Percentiles rank a stretch among this genome's conserved stretches.
Evolutionary conservation across 2,329 filamentous ascomycete genomes (phyloP).

Genomic region (Colletotrichum simmondsii): DNA sequence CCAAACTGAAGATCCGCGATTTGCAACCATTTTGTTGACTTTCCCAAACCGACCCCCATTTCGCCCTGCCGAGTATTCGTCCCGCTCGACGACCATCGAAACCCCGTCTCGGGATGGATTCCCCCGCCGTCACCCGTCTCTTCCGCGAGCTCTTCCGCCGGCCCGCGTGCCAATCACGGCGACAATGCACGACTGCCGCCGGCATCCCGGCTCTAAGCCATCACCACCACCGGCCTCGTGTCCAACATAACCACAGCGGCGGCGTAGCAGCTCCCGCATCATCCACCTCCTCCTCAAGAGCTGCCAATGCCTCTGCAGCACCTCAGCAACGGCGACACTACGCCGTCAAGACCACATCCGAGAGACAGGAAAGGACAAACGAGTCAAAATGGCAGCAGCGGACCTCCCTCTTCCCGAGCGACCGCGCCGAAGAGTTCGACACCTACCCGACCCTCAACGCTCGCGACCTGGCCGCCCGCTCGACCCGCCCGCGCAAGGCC

Average conservation of each 20-base stretch:
- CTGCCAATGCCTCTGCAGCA: conserved; percentile 13
- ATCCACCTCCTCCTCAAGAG: conserved; percentile 37
- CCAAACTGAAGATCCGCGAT: conserved; percentile 27
- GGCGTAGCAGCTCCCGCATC: conserved; percentile 35
- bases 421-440: conserved; percentile 84
- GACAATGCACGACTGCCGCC: conserved; percentile 44
- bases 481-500: conserved; percentile 83
- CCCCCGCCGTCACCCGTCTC: conserved; percentile 78
- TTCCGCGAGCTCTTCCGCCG: conserved; percentile 89
- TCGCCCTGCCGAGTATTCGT: conserved; percentile 24
- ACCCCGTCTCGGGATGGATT: conserved; percentile 73
- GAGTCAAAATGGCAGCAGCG: conserved; percentile 90
- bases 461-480: conserved; percentile 77
- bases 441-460: conserved; percentile 87
- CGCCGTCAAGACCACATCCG: conserved; percentile 32
- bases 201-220: conserved; percentile 34
- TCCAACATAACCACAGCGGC: background rate
- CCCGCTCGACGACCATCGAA: conserved; percentile 12
- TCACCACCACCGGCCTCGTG: background rate
- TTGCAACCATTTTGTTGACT: conserved; percentile 22
- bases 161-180: conserved; percentile 69
- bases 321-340: conserved; percentile 42
- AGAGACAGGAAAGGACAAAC: conserved; percentile 50
- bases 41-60: conserved; percentile 11
- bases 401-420: conserved; percentile 76